These are phyloP conservation scores for Ogataea wickerhamii DNA, from an alignment of 805 yeast species.

Conservation along the genomic window DNA sequence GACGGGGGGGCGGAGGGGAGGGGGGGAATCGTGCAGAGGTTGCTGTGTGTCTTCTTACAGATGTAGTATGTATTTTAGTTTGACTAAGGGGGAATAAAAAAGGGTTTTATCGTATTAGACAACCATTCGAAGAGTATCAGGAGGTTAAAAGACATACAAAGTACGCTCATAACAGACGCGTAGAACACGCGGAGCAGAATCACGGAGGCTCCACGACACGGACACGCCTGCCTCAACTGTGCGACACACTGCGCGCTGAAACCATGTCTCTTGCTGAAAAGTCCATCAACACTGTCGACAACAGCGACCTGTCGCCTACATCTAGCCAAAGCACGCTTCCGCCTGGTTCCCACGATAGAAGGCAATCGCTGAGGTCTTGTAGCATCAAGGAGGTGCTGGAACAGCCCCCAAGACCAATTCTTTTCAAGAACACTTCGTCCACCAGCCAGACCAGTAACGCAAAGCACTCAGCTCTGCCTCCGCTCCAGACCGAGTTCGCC, in stretches of 20 bases:
- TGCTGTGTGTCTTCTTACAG: no score
- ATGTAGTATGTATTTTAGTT: no score
- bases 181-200: no score
- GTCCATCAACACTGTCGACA: slow-evolving; percentile 16
- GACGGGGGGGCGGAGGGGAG: no score
- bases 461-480: slow-evolving; percentile 22
- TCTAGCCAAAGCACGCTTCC: not conserved
- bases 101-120: no score
- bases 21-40: no score
- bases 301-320: slow-evolving; percentile 2
- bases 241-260: not conserved
- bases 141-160: not conserved
- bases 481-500: slow-evolving; percentile 18
- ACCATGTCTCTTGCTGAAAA: slow-evolving; percentile 19
- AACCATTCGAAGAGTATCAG: no score
- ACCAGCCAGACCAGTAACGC: slow-evolving; percentile 8
- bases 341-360: slow-evolving; percentile 1
- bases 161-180: not conserved
- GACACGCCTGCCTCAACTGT: no score
- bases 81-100: no score
- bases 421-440: slow-evolving; percentile 17
- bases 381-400: slow-evolving; percentile 2
- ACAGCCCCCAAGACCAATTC: slow-evolving; percentile 20
- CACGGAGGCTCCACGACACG: no score
- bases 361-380: not conserved